Evolutionary conservation across 305 asterid species (phyloP), one percentile per base, ranked within the genome.

Genomic region (Andrographis paniculata): DNA sequence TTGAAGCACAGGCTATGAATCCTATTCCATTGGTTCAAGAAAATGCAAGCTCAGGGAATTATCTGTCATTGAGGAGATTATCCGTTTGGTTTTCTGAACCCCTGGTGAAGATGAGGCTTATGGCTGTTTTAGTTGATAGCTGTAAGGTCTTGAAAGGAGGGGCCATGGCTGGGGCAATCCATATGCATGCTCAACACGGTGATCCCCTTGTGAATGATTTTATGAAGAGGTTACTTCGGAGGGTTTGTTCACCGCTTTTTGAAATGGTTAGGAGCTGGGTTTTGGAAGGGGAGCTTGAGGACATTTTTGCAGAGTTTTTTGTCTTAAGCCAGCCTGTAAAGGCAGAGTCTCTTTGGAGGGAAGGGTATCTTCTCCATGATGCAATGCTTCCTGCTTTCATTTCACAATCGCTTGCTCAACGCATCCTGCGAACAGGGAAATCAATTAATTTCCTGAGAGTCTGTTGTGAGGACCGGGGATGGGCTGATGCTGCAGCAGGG

Each of bases 191-290:
- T 20, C 93, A 87, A 45, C 96, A 92, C 67, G 99, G 99, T 7
- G 99, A 92, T 63, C 99, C 99, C 0, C 95, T 83, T 4, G 95
- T 92, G 52, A 72, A 81, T 61, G 96, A 77, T 64, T 92, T 87
- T 60, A 78, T 92, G 96, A 87, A 87, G 53, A 74, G 84, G 69
- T 64, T 87, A 44, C 85, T 92, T 60, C 91, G 95, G 17, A 62
- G 91, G 52, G 96, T 92, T 11, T 92, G 99, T 49, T 80, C 95
- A 39, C 99, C 99, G 1, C 99, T 92, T 60, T 92, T 87, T 71
- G 99, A 92, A 65, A 92, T 84, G 99, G 99, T 87, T 62, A 73
- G 96, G 75, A 87, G 93, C 70, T 92, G 99, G 99, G 96, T 92
- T 62, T 66, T 87, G 53, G 99, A 92, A 69, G 99, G 99, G 53